Evolutionary conservation across 2,329 filamentous ascomycete species (phyloP).

Genomic region (Cladorrhinum sp.): DNA sequence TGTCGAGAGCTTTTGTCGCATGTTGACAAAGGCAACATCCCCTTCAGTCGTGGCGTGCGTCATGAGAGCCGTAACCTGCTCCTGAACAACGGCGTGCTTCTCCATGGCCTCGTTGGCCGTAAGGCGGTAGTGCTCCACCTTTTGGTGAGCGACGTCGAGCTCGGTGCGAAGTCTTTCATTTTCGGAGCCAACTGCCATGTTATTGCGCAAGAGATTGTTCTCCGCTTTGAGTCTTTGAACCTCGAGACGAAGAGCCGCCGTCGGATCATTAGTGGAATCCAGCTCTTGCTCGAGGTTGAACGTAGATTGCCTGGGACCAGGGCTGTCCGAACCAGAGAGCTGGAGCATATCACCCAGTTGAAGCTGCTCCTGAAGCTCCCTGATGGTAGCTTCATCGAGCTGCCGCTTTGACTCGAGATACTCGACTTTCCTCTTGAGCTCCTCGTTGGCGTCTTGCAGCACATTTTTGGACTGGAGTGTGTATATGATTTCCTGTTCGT

Average conservation of each 20-base stretch:
- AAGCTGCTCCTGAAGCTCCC: slow-evolving; percentile 59
- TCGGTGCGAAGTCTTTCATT: slow-evolving; percentile 53
- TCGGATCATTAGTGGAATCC: slow-evolving; percentile 44
- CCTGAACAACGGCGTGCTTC: slow-evolving; percentile 54
- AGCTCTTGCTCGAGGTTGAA: slow-evolving; percentile 61
- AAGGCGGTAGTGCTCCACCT: slow-evolving; percentile 50
- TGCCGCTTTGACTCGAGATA: slow-evolving; percentile 29
- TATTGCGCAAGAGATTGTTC: slow-evolving; percentile 56
- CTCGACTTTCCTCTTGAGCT: slow-evolving; percentile 26
- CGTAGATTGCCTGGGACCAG: slow-evolving; percentile 29
- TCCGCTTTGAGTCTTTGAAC: slow-evolving; percentile 60
- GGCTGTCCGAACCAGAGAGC: slow-evolving; percentile 30
- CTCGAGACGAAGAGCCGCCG: slow-evolving; percentile 46
- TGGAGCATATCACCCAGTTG: slow-evolving; percentile 35
- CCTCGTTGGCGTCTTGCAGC: slow-evolving; percentile 28
- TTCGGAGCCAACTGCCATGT: slow-evolving; percentile 52
- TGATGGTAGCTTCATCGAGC: slow-evolving; percentile 34
- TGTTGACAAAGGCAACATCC: slow-evolving; percentile 50
- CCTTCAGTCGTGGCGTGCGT: slow-evolving; percentile 52
- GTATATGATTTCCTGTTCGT: slow-evolving; percentile 47
- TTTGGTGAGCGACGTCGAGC: slow-evolving; percentile 52
- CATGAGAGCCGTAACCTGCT: slow-evolving; percentile 55
- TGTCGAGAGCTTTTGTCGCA: slow-evolving; percentile 48
- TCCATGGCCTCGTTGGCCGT: slow-evolving; percentile 57
- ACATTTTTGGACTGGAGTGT: slow-evolving; percentile 29